These are phyloP conservation scores for Taphrina confusa DNA, from an alignment of 1,139 yeast species.

Conservation along the genomic window DNA sequence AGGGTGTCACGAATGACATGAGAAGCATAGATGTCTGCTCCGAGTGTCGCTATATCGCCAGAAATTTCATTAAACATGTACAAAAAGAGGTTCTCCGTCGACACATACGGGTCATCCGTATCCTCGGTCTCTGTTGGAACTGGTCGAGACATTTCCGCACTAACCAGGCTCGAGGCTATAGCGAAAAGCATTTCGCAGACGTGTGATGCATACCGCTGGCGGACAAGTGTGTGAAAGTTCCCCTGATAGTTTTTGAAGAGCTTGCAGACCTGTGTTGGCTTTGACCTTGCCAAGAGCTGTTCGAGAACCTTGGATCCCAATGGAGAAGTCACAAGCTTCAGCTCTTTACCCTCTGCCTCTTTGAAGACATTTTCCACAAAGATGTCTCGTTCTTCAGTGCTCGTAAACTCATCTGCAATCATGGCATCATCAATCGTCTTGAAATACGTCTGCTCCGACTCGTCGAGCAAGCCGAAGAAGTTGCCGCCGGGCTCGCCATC, in stretches of 20 bases:
- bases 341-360: slow-evolving; percentile 85
- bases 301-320: slow-evolving; percentile 92
- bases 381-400: slow-evolving; percentile 24
- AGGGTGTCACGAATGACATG: slow-evolving; percentile 32
- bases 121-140: slow-evolving; percentile 46
- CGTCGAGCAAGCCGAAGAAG: slow-evolving; percentile 35
- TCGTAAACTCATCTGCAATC: slow-evolving; percentile 32
- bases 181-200: slow-evolving; percentile 84
- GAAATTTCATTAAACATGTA: slow-evolving; percentile 37
- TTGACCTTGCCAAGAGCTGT: slow-evolving; percentile 69
- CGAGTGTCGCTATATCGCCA: slow-evolving; percentile 17
- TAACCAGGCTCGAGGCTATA: slow-evolving; percentile 71
- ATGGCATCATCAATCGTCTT: slow-evolving; percentile 36
- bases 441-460: slow-evolving; percentile 37
- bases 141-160: slow-evolving; percentile 45
- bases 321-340: slow-evolving; percentile 89
- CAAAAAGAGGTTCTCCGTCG: slow-evolving; percentile 38
- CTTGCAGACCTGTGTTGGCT: slow-evolving; percentile 63
- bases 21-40: slow-evolving; percentile 33
- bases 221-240: slow-evolving; percentile 68
- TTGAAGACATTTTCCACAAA: slow-evolving; percentile 36
- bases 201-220: slow-evolving; percentile 91
- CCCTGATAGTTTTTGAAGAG: slow-evolving; percentile 69
- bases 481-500: slow-evolving; percentile 14
- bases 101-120: slow-evolving; percentile 44